Percentiles rank a stretch among this genome's conserved stretches.
Evolutionary conservation across 345 rosid genomes (phyloP).

Genomic region (Erysimum cheiranthoides): DNA sequence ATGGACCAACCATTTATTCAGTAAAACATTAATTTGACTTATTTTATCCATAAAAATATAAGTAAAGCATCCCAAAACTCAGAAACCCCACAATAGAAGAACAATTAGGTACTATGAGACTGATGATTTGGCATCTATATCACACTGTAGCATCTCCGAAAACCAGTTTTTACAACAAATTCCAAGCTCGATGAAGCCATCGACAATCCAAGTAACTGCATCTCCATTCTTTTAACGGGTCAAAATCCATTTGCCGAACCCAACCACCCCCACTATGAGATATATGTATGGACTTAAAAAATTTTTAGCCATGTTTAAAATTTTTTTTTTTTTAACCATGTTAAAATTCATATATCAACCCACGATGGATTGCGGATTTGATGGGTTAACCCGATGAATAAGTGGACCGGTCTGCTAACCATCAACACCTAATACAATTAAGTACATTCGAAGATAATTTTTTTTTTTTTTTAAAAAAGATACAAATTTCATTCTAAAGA

Average conservation of each 20-base stretch:
- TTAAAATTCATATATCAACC: not conserved
- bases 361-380: not conserved
- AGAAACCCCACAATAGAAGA: not conserved
- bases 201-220: not conserved
- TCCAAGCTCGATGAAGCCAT: not conserved
- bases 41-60: not conserved
- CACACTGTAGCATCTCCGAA: not conserved
- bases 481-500: not conserved
- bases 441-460: not conserved
- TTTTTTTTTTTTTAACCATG: no score
- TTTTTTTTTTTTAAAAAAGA: no score
- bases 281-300: not conserved
- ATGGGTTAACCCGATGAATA: not conserved
- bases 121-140: not conserved
- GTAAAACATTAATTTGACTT: not conserved
- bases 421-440: not conserved
- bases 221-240: not conserved
- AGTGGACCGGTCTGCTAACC: not conserved
- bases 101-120: not conserved
- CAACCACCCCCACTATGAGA: not conserved
- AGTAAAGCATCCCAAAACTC: not conserved
- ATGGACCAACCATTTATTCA: not conserved
- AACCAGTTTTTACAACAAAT: not conserved
- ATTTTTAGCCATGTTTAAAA: no score
- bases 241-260: not conserved